Percentiles rank a stretch among this genome's conserved stretches.
Evolutionary conservation across 2,329 filamentous ascomycete species (phyloP).

Genomic region (Gaeumannomyces sp.): DNA sequence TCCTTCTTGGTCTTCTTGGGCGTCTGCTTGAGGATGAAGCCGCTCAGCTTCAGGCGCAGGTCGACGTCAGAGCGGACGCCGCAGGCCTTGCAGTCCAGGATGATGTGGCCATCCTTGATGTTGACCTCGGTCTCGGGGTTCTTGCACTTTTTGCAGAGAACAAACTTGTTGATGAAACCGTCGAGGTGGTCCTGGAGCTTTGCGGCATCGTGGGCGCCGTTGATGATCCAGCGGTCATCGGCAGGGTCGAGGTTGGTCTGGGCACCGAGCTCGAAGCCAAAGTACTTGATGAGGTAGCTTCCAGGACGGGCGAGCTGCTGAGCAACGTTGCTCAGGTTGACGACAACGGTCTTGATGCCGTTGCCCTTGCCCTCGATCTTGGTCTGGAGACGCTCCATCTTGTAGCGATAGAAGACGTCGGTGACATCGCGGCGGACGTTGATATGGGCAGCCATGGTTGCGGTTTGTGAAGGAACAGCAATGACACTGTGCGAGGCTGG

Average conservation of each 20-base stretch:
- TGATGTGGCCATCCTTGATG: slow-evolving; percentile 88
- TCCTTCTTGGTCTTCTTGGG: slow-evolving; percentile 95
- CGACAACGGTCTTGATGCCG: slow-evolving; percentile 97
- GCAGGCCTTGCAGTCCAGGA: slow-evolving; percentile 97
- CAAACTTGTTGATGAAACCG: slow-evolving; percentile 97
- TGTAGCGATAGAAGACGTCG: slow-evolving; percentile 99
- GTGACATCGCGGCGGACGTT: slow-evolving; percentile 97
- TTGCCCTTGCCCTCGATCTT: slow-evolving; percentile 99
- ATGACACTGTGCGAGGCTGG: slow-evolving; percentile 22
- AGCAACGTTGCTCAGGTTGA: slow-evolving; percentile 93
- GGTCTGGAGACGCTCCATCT: slow-evolving; percentile 98
- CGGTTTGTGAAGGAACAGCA: slow-evolving; percentile 31
- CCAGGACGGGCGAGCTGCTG: slow-evolving; percentile 87
- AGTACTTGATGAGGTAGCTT: slow-evolving; percentile 98
- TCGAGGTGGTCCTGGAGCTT: slow-evolving; percentile 98
- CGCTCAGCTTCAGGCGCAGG: slow-evolving; percentile 87
- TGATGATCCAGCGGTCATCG: slow-evolving; percentile 99
- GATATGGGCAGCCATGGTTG: slow-evolving; percentile 82
- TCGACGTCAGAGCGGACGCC: slow-evolving; percentile 90
- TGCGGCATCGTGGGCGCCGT: slow-evolving; percentile 87
- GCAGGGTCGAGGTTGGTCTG: slow-evolving; percentile 97
- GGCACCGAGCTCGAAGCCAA: slow-evolving; percentile 96
- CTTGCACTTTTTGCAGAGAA: slow-evolving; percentile 99
- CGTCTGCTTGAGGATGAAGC: slow-evolving; percentile 95
- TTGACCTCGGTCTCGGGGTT: slow-evolving; percentile 96